Evolutionary conservation across 768 basidiomycete species (phyloP).

Genomic region (Boletus pseudo-olivaceus): DNA sequence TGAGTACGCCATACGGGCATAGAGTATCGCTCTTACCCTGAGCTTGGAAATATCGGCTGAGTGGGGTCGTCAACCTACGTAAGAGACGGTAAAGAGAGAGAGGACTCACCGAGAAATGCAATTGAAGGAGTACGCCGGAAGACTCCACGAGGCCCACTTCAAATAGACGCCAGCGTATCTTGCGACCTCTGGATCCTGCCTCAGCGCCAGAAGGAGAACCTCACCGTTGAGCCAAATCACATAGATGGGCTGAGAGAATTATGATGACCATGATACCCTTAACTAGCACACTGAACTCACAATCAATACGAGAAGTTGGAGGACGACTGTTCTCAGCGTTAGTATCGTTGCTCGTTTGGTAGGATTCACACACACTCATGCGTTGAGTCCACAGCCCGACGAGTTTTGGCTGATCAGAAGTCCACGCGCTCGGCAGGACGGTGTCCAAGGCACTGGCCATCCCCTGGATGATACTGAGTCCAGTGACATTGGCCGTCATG

Average conservation of each 20-base stretch:
- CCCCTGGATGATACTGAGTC: slow-evolving; percentile 71
- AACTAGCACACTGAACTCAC: slow-evolving; percentile 38
- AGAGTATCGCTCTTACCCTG: slow-evolving; percentile 54
- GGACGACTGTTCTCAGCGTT: slow-evolving; percentile 8
- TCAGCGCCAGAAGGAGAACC: slow-evolving; percentile 61
- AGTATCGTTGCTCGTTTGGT: not conserved
- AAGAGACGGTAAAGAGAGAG: slow-evolving; percentile 9
- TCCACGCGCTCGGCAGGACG: slow-evolving; percentile 92
- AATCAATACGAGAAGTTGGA: slow-evolving; percentile 38
- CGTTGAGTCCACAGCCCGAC: slow-evolving; percentile 91
- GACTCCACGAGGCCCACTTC: slow-evolving; percentile 65
- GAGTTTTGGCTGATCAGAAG: slow-evolving; percentile 74
- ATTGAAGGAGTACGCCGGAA: slow-evolving; percentile 69
- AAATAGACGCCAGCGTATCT: slow-evolving; percentile 71
- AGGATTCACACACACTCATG: slow-evolving; percentile 52
- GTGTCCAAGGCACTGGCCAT: slow-evolving; percentile 88
- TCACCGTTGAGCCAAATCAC: slow-evolving; percentile 84
- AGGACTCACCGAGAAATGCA: slow-evolving; percentile 41
- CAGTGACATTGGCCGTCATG: slow-evolving; percentile 64
- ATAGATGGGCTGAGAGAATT: slow-evolving; percentile 44
- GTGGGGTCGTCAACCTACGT: slow-evolving; percentile 43
- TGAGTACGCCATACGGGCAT: slow-evolving; percentile 20
- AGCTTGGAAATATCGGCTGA: slow-evolving; percentile 60
- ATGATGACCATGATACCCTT: not conserved
- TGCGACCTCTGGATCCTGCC: slow-evolving; percentile 82